phyloP scores from a whole-genome alignment of 2,329 filamentous ascomycete species.

The Botrytis fragariae region DNA sequence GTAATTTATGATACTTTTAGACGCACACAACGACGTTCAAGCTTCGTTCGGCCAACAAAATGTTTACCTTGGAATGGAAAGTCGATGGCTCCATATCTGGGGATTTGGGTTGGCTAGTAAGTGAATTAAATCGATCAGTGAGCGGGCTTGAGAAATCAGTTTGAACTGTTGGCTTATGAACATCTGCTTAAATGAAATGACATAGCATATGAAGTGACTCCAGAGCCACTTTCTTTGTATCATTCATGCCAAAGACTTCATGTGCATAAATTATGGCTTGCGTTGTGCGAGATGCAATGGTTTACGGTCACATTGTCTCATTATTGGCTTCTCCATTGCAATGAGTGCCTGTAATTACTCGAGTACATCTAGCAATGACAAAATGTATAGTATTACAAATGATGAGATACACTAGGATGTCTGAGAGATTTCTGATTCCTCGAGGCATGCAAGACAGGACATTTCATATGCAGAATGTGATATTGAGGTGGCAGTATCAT shows the following conservation, averaged over 20 bases:
- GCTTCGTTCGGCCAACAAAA: background rate
- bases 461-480: background rate
- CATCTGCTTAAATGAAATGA: background rate
- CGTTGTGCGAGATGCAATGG: background rate
- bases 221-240: background rate
- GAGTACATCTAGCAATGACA: background rate
- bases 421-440: background rate
- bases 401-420: background rate
- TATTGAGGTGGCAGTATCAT: background rate
- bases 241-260: background rate
- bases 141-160: background rate
- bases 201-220: background rate
- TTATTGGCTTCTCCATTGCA: background rate
- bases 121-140: background rate
- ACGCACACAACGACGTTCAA: too few species aligned
- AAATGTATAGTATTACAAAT: background rate
- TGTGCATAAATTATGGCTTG: background rate
- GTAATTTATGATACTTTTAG: background rate
- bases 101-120: background rate
- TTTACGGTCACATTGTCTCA: background rate
- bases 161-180: background rate
- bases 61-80: rapidly evolving
- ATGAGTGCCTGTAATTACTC: background rate
- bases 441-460: background rate
- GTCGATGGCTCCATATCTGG: background rate